Base-by-base conservation (phyloP, 495 filamentous ascomycete genomes). In the Penicillium desertorum region DNA sequence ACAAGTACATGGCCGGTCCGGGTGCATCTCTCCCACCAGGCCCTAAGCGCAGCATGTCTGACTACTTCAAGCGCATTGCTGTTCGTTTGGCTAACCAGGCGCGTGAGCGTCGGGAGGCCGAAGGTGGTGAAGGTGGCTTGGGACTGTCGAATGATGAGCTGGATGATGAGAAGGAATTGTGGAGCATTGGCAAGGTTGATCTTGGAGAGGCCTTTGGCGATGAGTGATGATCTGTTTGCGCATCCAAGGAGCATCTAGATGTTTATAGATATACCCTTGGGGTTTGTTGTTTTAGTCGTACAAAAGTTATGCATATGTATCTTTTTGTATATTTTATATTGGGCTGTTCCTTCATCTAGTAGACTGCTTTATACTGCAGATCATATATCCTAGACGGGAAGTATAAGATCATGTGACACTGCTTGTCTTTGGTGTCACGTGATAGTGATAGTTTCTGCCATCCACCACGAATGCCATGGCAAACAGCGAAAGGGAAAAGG, bases 41-140 rank as follows among this genome's bases (percentile, higher is more conserved):
- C 9, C 83, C 81, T 30, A 95, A 95, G 81, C 77, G 94, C 54
- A 92, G 89, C 68, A 97, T 98, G 90, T 83, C 87, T 44, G 94
- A 98, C 64, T 98, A 98, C 75, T 98, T 98, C 76, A 96, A 96
- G 79, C 81, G 95, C 16, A 86, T 98, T 43, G 90, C 89, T 14
- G 71, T 96, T 54, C 81, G 92, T 62, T 73, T 98, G 19, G 92
- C 86, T 2, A 82, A 73, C 51, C 94, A 96, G 69, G 90, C 91
- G 1, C 80, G 90, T 59, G 94, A 98, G 70, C 80, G 92, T 63
- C 88, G 81, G 65, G 90, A 95, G 63, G 95, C 95, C 8, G 90
- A 96, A 69, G 92, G 91, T 48, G 94, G 92, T 6, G 81, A 86
- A 52, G 92, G 92, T 14, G 91, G 92, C 11, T 67, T 97, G 42